Evolutionary conservation across 78 protist genomes (phyloP), one percentile per base, ranked within the genome.

Genomic region (Dictyostelium firmibasis): DNA sequence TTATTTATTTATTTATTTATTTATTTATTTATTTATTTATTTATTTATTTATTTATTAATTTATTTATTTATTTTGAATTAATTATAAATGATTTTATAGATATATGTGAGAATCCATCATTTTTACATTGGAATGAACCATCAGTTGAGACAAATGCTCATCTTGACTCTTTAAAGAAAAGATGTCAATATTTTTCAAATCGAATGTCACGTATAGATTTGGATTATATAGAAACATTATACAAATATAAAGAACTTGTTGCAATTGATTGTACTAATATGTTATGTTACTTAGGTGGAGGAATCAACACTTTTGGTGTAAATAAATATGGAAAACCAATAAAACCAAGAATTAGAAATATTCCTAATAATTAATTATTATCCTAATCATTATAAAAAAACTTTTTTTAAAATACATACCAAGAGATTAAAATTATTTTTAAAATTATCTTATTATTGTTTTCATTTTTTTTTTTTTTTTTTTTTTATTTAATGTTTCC

Each of bases 121-220:
- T 70, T 70, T 70, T 25, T 29, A 27, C 35, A 70, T 29, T 20
- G 35, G 25, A 25, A 25, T 25, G 77, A 70, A 31, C 77, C 77
- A 27, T 70, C 77, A 29, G n/a, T 70, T 0, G 77, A 70, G 16
- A 70, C 77, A 11, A 70, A 70, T 14, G n/a, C 29, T 3, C 77
- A 70, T 14, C 36, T 70, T 4, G 77, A 70, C 31, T 70, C 33
- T 31, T 70, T 70, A 31, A 70, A 14, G 16, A 70, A 70, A 31
- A 70, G 41, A 70, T 70, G 77, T 31, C 77, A 70, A 70, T 70
- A 70, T 31, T 70, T 70, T 70, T 70, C 77, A 70, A 70, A 70
- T 70, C 27, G 41, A 27, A 13, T 70, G 33, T 25, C 43, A 11
- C 29, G 33, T 27, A 70, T 70, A 10, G 77, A 70, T 70, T 70